These are phyloP conservation scores for Limonium bicolor DNA, from an alignment of 148 eudicot species.

Conservation along the genomic window DNA sequence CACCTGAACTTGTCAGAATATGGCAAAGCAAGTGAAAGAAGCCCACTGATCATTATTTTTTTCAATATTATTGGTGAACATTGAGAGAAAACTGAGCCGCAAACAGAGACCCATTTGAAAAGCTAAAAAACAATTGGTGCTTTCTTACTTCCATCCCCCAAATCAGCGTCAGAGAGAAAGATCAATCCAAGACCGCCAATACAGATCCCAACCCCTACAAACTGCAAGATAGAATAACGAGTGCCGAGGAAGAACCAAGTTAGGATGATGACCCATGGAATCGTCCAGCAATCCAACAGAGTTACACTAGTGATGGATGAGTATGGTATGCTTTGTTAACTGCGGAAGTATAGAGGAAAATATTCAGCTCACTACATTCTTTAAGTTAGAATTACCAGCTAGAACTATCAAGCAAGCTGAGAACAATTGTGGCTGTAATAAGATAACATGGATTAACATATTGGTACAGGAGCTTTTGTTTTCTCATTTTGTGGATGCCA, in stretches of 20 bases:
- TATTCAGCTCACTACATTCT: too few relatives aligned
- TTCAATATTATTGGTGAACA: neutral
- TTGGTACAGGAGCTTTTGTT: too few relatives aligned
- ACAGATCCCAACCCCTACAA: constrained; percentile 36
- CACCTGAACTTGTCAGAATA: constrained; percentile 17
- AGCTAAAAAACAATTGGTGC: neutral
- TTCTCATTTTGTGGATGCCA: too few relatives aligned
- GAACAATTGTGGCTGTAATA: too few relatives aligned
- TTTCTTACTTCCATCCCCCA: constrained; percentile 38
- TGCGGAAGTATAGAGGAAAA: constrained; percentile 9
- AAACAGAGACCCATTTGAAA: neutral
- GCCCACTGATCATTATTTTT: too few relatives aligned
- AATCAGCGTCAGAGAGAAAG: constrained; percentile 45
- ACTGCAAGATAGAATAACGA: constrained; percentile 29
- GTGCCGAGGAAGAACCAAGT: constrained; percentile 41
- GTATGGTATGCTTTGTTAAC: constrained; percentile 39
- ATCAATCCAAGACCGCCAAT: constrained; percentile 32
- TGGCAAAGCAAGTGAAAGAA: constrained; percentile 1
- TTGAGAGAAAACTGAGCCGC: neutral
- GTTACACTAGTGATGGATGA: constrained; percentile 54
- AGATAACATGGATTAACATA: too few relatives aligned
- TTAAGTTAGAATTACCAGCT: too few relatives aligned
- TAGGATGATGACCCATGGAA: constrained; percentile 42
- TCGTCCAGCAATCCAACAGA: constrained; percentile 38
- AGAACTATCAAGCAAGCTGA: too few relatives aligned